Base-by-base conservation (phyloP, 78 protist genomes). In the Dictyostelium firmibasis region DNA sequence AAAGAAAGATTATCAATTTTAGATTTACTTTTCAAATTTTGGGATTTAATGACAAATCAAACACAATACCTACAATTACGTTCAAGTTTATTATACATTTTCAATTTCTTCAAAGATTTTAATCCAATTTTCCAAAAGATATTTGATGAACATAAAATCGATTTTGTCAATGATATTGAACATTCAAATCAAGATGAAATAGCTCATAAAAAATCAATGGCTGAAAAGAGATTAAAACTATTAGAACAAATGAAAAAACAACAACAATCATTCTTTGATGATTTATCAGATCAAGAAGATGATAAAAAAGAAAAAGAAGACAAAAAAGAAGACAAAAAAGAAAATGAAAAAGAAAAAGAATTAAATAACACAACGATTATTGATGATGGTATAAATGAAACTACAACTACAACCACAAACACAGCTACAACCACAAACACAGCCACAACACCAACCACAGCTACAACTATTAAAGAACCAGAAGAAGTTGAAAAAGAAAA, bases 241-340 rank as follows among this genome's bases (percentile, higher is more conserved):
- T 31, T 89, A 27, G 47, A 47, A 35, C 86, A 89, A 81, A 89
- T 89, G 94, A 78, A 47, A 64, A 44, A 44, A 57, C 94, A 89
- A 81, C 94, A 89, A 81, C n/a, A 62, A 82, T 79, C 64, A 25
- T 87, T 87, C 50, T 44, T 79, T 8, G 41, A 33, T 57, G 41
- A 77, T 25, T 23, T 47, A 14, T 27, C 64, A 5, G 25, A 44
- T 57, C 75, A 60, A 23, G 75, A 60, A 5, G 43, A 31, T 53
- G 72, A 44, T 31, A 25, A 44, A 20, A 25, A 44, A 20, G 23
- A 78, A 16, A 23, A 75, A 20, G 60, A 35, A 6, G 50, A 35
- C 2, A n/a, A 82, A n/a, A 29, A 79, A 18, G 69, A 50, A 41
- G 29, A 79, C 5, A 9, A 35, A 16, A 4, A 35, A 33, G 44